These are phyloP conservation scores for Chaetomium cochliodes DNA, from an alignment of 495 filamentous ascomycete genomes.

Conservation along the genomic window DNA sequence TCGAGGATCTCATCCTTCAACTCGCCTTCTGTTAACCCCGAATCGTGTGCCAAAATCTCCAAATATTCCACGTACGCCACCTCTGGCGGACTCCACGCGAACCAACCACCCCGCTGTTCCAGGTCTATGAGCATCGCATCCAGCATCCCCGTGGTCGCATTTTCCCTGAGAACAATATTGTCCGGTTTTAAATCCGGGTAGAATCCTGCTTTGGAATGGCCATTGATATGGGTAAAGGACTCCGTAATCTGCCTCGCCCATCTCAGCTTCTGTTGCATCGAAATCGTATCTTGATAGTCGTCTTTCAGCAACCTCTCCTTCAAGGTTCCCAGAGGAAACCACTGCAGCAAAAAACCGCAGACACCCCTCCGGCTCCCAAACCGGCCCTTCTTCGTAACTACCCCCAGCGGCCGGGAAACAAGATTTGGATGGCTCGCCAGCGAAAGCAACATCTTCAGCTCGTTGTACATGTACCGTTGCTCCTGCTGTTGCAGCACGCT, in stretches of 20 bases:
- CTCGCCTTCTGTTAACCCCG: slow-evolving; percentile 4
- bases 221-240: slow-evolving; percentile 38
- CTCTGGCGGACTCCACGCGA: slow-evolving; percentile 38
- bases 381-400: slow-evolving; percentile 35
- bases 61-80: slow-evolving; percentile 36
- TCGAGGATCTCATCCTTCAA: slow-evolving; percentile 8
- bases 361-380: slow-evolving; percentile 39
- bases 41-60: slow-evolving; percentile 23
- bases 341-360: slow-evolving; percentile 38
- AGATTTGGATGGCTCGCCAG: slow-evolving; percentile 34
- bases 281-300: background rate
- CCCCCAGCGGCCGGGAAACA: slow-evolving; percentile 29
- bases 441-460: slow-evolving; percentile 39
- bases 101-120: slow-evolving; percentile 39
- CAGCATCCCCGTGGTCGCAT: background rate
- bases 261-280: slow-evolving; percentile 24
- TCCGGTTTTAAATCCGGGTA: slow-evolving; percentile 44
- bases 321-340: slow-evolving; percentile 34
- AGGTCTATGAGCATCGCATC: slow-evolving; percentile 38
- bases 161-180: slow-evolving; percentile 33
- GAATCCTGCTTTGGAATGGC: slow-evolving; percentile 26
- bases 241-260: slow-evolving; percentile 36
- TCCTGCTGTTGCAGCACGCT: slow-evolving; percentile 36
- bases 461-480: slow-evolving; percentile 40
- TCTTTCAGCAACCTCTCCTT: slow-evolving; percentile 26